Evolutionary conservation across 176 grass and related monocot genomes (phyloP), one percentile per base, ranked within the genome.

Genomic region (Triticum aestivum): DNA sequence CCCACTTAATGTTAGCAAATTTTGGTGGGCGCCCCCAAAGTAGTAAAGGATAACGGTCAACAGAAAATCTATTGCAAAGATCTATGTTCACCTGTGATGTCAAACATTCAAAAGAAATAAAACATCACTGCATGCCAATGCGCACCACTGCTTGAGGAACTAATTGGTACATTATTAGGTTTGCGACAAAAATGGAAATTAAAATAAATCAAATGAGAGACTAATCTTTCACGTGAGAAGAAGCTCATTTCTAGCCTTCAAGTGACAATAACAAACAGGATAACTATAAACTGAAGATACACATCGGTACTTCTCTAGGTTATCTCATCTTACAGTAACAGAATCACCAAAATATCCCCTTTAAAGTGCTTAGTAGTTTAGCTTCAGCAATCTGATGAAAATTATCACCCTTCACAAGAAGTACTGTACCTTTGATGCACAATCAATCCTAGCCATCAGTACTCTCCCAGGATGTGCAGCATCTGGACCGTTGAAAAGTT

Each of bases 391-490:
- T 81, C 13, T 70, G 38, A 18, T 70, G 34, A 83, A 68, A 62
- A 75, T 3, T 45, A 76, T 33, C 21, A 54, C 34, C 52, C 11
- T 38, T 77, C 47, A 80, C 32, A 61, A 18, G 32, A 86, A 64
- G 11, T 47, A 86, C 84, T 79, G 65, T 96, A 98, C 97, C 94
- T 98, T 96, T 88, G 83, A 86, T 70, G 97, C 97, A 77, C 97
- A 98, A 87, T 98, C 97, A 64, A 98, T 94, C 41, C 97, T 88
- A 75, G 97, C 73, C 97, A 98, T 91, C 39, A 98, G 82, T 84
- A 96, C 78, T 73, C 85, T 87, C 86, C 97, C 94, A 42, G 94
- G 92, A 87, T 98, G 97, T 84, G 90, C 92, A 33, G 94, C 90
- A 87, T 92, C 90, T 86, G 87, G 90, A 34, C 92, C 93, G 83